Evolutionary conservation across 2,329 filamentous ascomycete species (phyloP), one percentile per base, ranked within the genome.

Genomic region (Trichoderma sp.): DNA sequence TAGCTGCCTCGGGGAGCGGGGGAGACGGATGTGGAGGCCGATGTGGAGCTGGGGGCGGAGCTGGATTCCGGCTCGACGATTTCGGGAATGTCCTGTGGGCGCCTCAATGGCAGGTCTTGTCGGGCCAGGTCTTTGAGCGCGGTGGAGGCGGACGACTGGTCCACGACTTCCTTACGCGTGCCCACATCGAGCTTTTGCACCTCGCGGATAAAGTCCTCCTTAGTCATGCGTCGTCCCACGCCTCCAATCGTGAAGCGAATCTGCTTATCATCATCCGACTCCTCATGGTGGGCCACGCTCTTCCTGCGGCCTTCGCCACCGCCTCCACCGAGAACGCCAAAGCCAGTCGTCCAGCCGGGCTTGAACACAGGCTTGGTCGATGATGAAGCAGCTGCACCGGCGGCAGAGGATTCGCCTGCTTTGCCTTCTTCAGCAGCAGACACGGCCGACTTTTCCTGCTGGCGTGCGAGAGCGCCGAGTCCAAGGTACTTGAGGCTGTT

Each of bases 231-330:
- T 73, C 87, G 86, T 6, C 92, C 92, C n/a, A 90, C 88, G 39
- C 90, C 89, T 58, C 87, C 89, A 74, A 95, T 92, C 1, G 91
- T 94, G 81, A 95, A 95, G 15, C 93, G 88, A 70, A 95, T 90
- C 70, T 89, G 86, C 15, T 88, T 86, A 75, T 95, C 92, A 72
- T 95, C 92, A 3, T 88, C 86, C 2, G 87, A 86, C n/a, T 86
- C 83, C 4, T 83, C 78, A 14, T 83, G 81, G 6, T 83, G 81
- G 6, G 78, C 81, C 12, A 80, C 79, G 68, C 79, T 84, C 81
- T 84, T 87, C 75, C 73, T 81, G 72, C 75, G 78, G 21, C 76
- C 74, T 32, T 75, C 76, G 71, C 74, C 57, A 76, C 69, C 86
- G 80, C 74, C 57, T 76, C 69, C 86, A 80, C 74, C 88, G 9